Conservation (phyloP, 2,329 filamentous ascomycete species). For the Fusarium graminum region DNA sequence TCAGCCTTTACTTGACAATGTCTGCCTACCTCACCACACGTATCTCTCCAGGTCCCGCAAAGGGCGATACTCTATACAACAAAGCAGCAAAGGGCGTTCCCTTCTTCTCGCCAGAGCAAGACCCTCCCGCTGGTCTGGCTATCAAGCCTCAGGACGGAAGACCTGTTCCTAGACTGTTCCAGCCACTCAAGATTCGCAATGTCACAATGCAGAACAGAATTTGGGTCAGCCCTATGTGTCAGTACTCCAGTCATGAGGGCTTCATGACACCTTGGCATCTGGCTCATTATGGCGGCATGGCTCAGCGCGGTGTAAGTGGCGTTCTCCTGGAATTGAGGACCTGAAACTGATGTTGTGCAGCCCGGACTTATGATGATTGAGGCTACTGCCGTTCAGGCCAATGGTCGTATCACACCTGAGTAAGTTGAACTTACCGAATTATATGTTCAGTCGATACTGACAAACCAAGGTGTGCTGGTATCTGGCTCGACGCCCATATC, state of each 20-base stretch:
- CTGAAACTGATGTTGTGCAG: constrained; percentile 27
- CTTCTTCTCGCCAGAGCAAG: constrained; percentile 63
- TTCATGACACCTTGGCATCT: constrained; percentile 79
- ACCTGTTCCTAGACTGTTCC: constrained; percentile 65
- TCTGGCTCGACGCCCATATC: constrained; percentile 81
- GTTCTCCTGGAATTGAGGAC: constrained; percentile 36
- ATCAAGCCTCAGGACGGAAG: constrained; percentile 59
- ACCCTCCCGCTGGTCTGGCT: constrained; percentile 60
- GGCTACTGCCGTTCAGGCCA: constrained; percentile 74
- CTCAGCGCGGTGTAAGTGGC: constrained; percentile 69
- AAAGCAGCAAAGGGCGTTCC: constrained; percentile 53
- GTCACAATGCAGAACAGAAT: constrained; percentile 62
- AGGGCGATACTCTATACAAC: constrained; percentile 44
- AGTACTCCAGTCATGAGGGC: constrained; percentile 62
- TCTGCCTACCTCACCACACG: constrained; percentile 48
- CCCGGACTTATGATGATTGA: constrained; percentile 76
- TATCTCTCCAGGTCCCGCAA: constrained; percentile 41
- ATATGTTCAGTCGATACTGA: background rate
- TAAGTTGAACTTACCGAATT: background rate
- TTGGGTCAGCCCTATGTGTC: constrained; percentile 62
- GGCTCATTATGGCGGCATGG: constrained; percentile 79
- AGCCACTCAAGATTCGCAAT: constrained; percentile 61
- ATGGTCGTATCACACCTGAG: constrained; percentile 80
- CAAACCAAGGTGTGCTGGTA: constrained; percentile 62
- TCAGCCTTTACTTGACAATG: constrained; percentile 27